Base-by-base conservation (phyloP, 441 rosid genomes). In the Cnidoscolus chayamansa region DNA sequence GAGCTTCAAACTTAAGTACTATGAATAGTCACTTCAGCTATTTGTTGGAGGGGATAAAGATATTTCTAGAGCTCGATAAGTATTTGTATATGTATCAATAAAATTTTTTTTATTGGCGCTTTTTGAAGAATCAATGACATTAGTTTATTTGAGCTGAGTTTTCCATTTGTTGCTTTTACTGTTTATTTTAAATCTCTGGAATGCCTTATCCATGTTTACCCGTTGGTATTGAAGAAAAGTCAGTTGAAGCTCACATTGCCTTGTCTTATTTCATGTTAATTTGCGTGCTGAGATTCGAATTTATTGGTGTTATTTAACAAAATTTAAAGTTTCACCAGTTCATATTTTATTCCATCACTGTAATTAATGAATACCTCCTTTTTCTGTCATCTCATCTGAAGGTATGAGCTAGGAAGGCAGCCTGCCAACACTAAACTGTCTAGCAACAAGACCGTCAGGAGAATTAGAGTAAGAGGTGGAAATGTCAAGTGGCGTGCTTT, bases 391-490 rank as follows among this genome's bases (percentile, higher is more conserved):
- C 19, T 32, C 45, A 40, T 35, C 3, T 77, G 11, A 74, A 86
- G 89, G 84, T 86, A 84, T 67, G 89, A 87, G 78, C 86, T 87
- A 6, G 86, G 89, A 76, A 81, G 91, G 85, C 91, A 87, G 67
- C 87, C 89, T 25, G 87, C 89, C 11, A 87, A 75, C 72, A 87
- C 89, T 0, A 85, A 87, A 78, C 67, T 87, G 49, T 87, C 91
- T 3, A 87, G 91, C 81, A 84, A 87, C 84, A 85, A 87, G 80
- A 87, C 91, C 1, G 89, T 87, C 4, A 82, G 91, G 76, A 82
- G 91, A 79, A 53, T 87, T 50, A 76, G 91, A 63, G 89, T 87
- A 68, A 80, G 91, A 25, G 89, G 89, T 49, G 91, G 89, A 5
- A 87, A 85, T 60, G 89, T 87, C 25, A 84, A 85, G 83, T 87